Evolutionary conservation across 768 basidiomycete genomes (phyloP).

Genomic region (Trametes cubensis): DNA sequence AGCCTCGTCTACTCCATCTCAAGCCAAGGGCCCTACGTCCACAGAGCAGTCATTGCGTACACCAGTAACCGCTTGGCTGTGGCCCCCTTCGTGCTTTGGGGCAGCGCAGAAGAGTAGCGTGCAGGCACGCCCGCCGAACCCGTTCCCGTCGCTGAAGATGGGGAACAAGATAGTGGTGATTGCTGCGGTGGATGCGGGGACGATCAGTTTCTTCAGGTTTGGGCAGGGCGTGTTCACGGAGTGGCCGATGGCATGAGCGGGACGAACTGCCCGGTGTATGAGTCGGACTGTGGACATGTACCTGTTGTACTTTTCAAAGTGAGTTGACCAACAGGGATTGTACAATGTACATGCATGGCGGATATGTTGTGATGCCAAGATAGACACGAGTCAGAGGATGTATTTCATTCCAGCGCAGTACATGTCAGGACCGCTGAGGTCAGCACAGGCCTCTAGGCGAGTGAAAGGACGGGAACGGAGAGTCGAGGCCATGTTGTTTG

Average conservation of each 20-base stretch:
- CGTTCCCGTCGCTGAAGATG: slow-evolving; percentile 79
- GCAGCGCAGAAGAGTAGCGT: slow-evolving; percentile 26
- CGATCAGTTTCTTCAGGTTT: slow-evolving; percentile 86
- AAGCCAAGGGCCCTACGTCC: not conserved
- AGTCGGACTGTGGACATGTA: too few species aligned
- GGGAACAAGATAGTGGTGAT: slow-evolving; percentile 85
- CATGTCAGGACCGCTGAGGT: too few species aligned
- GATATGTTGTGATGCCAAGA: too few species aligned
- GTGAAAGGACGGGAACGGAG: not conserved
- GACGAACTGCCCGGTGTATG: too few species aligned
- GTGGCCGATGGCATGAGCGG: slow-evolving; percentile 61
- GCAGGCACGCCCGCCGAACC: slow-evolving; percentile 54
- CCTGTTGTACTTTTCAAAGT: too few species aligned
- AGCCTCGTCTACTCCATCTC: not conserved
- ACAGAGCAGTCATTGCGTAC: slow-evolving; percentile 2
- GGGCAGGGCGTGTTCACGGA: slow-evolving; percentile 84
- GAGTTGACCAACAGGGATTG: too few species aligned
- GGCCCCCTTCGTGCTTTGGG: slow-evolving; percentile 2
- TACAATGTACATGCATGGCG: too few species aligned
- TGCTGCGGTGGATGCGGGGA: slow-evolving; percentile 87
- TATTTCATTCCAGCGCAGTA: too few species aligned
- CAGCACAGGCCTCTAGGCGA: too few species aligned
- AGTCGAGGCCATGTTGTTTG: not conserved
- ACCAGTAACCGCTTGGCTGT: slow-evolving; percentile 32
- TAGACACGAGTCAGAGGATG: too few species aligned